phyloP scores from a whole-genome alignment of 1,139 yeast genomes.

The Hanseniaspora sp. region DNA sequence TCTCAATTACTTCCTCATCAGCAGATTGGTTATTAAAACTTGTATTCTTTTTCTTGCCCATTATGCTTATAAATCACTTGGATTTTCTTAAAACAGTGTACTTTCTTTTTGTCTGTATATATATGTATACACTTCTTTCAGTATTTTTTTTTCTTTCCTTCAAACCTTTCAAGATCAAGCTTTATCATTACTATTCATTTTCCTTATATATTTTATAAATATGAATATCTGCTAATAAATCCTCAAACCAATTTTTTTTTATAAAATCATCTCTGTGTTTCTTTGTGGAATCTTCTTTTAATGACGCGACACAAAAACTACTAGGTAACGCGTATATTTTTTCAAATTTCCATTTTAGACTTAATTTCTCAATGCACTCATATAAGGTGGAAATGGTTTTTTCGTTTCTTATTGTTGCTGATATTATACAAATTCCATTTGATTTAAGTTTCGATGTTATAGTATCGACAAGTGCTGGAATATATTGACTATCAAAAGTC shows the following conservation, averaged over 20 bases:
- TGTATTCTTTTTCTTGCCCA: too few relatives aligned
- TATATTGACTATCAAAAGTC: slow-evolving; percentile 59
- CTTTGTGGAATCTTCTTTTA: neutral
- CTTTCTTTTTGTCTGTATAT: too few relatives aligned
- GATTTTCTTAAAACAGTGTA: too few relatives aligned
- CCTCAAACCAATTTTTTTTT: slow-evolving; percentile 5
- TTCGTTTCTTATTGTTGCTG: slow-evolving; percentile 16
- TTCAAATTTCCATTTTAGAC: slow-evolving; percentile 4
- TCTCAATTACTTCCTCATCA: too few relatives aligned
- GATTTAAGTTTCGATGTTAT: slow-evolving; percentile 28
- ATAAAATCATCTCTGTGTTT: neutral
- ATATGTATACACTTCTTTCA: too few relatives aligned
- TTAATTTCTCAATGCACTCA: neutral
- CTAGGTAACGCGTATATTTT: neutral
- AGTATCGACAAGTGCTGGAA: slow-evolving; percentile 46
- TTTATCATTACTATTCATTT: neutral
- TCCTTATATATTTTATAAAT: slow-evolving; percentile 2
- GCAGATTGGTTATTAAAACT: too few relatives aligned
- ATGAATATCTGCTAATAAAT: slow-evolving; percentile 9
- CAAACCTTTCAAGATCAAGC: neutral
- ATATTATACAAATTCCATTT: slow-evolving; percentile 9
- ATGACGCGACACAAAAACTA: slow-evolving; percentile 9
- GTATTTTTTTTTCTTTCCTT: too few relatives aligned
- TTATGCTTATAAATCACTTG: too few relatives aligned
- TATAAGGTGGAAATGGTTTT: slow-evolving; percentile 7